Evolutionary conservation across 2,329 filamentous ascomycete genomes (phyloP), one percentile per base, ranked within the genome.

Genomic region (Aureobasidium sp.): DNA sequence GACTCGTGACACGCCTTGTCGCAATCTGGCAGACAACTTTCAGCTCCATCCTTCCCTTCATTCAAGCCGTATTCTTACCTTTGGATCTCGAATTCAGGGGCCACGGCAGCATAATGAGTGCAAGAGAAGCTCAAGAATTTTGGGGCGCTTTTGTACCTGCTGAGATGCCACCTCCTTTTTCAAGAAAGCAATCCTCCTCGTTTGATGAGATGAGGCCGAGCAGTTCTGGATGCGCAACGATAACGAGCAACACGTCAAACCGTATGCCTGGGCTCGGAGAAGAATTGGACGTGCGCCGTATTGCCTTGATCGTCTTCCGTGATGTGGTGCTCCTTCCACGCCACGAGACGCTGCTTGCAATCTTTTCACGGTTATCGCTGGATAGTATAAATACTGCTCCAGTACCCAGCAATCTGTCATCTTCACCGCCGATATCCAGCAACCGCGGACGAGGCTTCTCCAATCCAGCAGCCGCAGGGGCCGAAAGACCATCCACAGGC

Each of bases 21-120:
- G 90, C 96, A 70, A 85, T 96, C 69, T 99, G 94, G 94, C 84
- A 95, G 62, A 86, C 94, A 49, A 92, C 94, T 0, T 96, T 96
- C 68, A 93, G 90, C 2, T 88, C 84, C 7, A 89, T 97, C 38
- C 75, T 97, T 5, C 94, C 94, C 0, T 97, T 96, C 69, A 86
- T 99, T 67, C 93, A 97, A 75, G 91, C 93, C 1, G 92, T 96
- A 0, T 96, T 99, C 70, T 77, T 99, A 1, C 94, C 92, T 0
- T 77, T 99, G 1, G 94, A 99, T 69, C 82, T 96, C 11, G 94
- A 99, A 71, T 95, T 99, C 70, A 87, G 90, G 57, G 94, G 93
- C 6, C 82, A 83, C 49, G 94, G 94, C 17, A 79, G 84, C 0
- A 82, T 97, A 60, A 87, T 97, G 82, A 86, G 82, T 0, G 74